Base-by-base conservation (phyloP, 1,139 yeast species). In the Taphrina deformans region DNA sequence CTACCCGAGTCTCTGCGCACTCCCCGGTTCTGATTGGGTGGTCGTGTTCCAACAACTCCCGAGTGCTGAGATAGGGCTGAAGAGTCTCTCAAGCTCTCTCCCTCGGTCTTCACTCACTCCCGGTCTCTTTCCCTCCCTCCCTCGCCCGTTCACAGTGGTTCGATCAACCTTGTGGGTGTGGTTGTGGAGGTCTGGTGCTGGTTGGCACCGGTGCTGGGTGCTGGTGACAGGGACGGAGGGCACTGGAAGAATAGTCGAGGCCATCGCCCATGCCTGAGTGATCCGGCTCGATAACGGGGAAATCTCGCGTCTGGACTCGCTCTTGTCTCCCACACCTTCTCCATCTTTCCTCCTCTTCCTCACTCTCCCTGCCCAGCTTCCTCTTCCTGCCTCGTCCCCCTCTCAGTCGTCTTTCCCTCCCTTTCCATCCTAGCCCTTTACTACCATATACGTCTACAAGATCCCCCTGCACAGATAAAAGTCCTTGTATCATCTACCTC, bases 251-350 rank as follows among this genome's bases (percentile, higher is more conserved):
- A n/a, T n/a, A n/a, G n/a, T n/a, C n/a, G n/a, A n/a, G n/a, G n/a
- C n/a, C n/a, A n/a, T n/a, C n/a, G n/a, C n/a, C n/a, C n/a, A n/a
- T n/a, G n/a, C n/a, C 33, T 29, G 33, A 29, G n/a, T 29, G 33
- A 29, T 21, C 48, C 48, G 27, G 26, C 48, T 44, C 48, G 48
- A 44, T 44, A 44, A 44, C 48, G 48, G 48, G 48, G 53, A 27
- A 23, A 29, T 29, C 21, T 2, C 2, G 35, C 18, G 14, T 48
- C 35, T 12, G n/a, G 26, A 40, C 45, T 40, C 16, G 18, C 45
- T n/a, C 45, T 21, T 18, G 18, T 31, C 35, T 31, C 35, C n/a
- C n/a, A n/a, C n/a, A n/a, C n/a, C n/a, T n/a, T 29, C 45, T n/a
- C 21, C 45, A n/a, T 40, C 45, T 40, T 18, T n/a, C 21, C 45